A percentile compares a stretch with the other conserved stretches of the same genome.
phyloP scores from a whole-genome alignment of 164 flowering plant genomes.

The Magnolia sinica region DNA sequence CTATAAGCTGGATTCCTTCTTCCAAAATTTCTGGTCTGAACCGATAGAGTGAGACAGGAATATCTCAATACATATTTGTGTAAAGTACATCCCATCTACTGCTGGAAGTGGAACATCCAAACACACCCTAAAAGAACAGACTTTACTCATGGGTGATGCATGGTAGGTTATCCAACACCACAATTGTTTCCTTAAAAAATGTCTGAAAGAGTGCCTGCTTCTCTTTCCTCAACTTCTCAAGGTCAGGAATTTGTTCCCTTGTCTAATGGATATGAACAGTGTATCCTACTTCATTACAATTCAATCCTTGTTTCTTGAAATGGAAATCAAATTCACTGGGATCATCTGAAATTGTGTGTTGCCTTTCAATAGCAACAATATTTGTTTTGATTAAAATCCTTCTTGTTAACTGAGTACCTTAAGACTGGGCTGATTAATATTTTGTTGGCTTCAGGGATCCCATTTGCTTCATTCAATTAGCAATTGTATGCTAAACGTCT shows the following conservation, averaged over 20 bases:
- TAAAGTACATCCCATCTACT: neutral
- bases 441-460: no score
- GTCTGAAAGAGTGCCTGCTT: slow-evolving; percentile 88
- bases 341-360: no score
- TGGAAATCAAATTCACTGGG: no score
- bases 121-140: neutral
- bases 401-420: no score
- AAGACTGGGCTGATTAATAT: no score
- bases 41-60: neutral
- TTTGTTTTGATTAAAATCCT: no score
- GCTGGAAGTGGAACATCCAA: neutral
- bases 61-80: neutral
- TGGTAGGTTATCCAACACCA: slow-evolving; percentile 85
- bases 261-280: no score
- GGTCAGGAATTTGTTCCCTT: slow-evolving; percentile 37
- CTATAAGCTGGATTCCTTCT: neutral
- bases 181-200: slow-evolving; percentile 89
- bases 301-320: no score
- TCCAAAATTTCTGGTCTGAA: neutral
- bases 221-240: slow-evolving; percentile 86
- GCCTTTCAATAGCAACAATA: no score
- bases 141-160: neutral
- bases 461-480: no score
- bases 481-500: neutral
- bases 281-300: no score